Evolutionary conservation across 2,329 filamentous ascomycete species (phyloP), one percentile per base, ranked within the genome.

Genomic region (Alternaria sp.): DNA sequence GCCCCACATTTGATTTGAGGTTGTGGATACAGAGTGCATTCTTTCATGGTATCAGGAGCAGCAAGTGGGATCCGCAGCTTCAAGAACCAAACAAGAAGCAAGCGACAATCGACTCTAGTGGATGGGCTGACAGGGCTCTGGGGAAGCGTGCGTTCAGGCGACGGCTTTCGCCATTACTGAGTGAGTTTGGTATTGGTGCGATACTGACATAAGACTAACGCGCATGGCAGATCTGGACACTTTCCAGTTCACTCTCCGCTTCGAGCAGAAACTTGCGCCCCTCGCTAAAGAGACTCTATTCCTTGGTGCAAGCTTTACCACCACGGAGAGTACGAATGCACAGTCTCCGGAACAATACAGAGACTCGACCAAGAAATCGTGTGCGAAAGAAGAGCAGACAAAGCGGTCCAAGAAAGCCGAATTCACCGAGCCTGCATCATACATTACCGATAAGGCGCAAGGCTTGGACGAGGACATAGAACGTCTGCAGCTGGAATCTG

Each of bases 21-120:
- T 45, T 19, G 1, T 68, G 67, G 67, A 6, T 9, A 11, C 25
- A 59, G 13, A 26, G 55, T 7, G 65, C 44, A 7, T 68, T 68
- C 52, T 69, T 68, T 36, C 62, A 59, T 11, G 61, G 59, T 4
- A 17, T 4, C 5, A 26, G 40, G 2, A 45, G 36, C 11, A 56
- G 32, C 2, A 57, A 50, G 12, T 50, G 40, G 50, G 51, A 59
- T 25, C 30, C 45, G 12, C 44, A 57, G 6, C 19, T 43, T 9
- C 44, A 19, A 13, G 23, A 43, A 12, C 19, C 17, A 10, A 56
- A 19, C 3, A 12, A 28, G 7, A 59, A 62, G 17, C 28, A 10
- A 5, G 8, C 6, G 9, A 36, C 6, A 26, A 13, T 40, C 10
- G 17, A 25, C 1, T n/a, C 36, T 17, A 19, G 11, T 9, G 28